Percentiles rank a stretch among this genome's conserved stretches.
Evolutionary conservation across 2,329 filamentous ascomycete genomes (phyloP).

Genomic region (Cercospora janseana): DNA sequence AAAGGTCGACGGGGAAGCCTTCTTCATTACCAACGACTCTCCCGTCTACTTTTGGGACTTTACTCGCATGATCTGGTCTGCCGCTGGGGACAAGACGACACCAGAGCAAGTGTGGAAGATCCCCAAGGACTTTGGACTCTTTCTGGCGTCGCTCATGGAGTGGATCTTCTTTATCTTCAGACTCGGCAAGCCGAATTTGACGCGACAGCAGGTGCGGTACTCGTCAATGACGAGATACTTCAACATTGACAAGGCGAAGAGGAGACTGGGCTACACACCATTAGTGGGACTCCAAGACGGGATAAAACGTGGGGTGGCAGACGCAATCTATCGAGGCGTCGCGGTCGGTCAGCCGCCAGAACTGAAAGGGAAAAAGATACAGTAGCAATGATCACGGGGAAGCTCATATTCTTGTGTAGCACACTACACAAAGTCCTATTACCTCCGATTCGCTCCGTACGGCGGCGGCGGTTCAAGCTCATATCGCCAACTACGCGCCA

Average conservation of each 20-base stretch:
- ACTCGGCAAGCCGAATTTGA: constrained; percentile 48
- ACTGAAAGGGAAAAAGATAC: constrained; percentile 35
- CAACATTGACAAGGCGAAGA: constrained; percentile 72
- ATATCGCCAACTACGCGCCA: neutral
- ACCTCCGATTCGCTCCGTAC: too few relatives aligned
- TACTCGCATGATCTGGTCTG: constrained; percentile 48
- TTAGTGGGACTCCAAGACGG: constrained; percentile 67
- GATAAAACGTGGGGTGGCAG: constrained; percentile 46
- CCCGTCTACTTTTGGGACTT: constrained; percentile 55
- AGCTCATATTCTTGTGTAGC: neutral
- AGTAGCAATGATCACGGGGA: neutral
- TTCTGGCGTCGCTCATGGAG: constrained; percentile 46
- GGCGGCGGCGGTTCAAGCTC: too few relatives aligned
- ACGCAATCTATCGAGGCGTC: constrained; percentile 41
- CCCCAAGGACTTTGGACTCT: constrained; percentile 42
- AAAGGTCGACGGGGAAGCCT: constrained; percentile 51
- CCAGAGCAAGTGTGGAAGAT: constrained; percentile 46
- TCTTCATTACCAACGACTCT: constrained; percentile 53
- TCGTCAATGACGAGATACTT: constrained; percentile 76
- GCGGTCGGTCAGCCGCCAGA: constrained; percentile 37
- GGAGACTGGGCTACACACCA: constrained; percentile 66
- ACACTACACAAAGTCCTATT: too few relatives aligned
- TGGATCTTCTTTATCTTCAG: constrained; percentile 45
- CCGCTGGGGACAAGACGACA: constrained; percentile 42
- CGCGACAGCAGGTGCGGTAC: constrained; percentile 56